phyloP scores from a whole-genome alignment of 1,284 basidiomycete species.

The Marasmius oreades region DNA sequence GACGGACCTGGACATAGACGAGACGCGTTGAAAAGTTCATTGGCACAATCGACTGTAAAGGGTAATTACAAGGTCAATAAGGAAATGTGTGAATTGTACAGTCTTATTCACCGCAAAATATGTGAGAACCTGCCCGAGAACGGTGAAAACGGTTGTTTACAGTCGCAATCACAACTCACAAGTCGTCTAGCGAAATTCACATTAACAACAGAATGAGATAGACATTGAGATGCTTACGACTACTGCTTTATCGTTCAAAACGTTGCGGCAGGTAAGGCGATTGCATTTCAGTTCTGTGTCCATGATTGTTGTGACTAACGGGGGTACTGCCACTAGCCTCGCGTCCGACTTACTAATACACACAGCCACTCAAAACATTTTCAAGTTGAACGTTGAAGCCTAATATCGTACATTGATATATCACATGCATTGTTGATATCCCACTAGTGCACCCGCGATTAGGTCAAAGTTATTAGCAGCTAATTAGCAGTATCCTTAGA shows the following conservation, averaged over 20 bases:
- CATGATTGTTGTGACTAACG: constrained; percentile 25
- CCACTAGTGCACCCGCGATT: not conserved
- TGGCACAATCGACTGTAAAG: constrained; percentile 72
- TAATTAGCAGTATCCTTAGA: too few species aligned
- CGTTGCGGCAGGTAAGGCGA: constrained; percentile 62
- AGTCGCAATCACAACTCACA: constrained; percentile 35
- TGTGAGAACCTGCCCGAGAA: constrained; percentile 59
- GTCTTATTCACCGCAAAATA: constrained; percentile 65
- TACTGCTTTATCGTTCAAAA: constrained; percentile 72
- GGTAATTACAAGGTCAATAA: constrained; percentile 8
- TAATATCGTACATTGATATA: not conserved
- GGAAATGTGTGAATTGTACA: not conserved
- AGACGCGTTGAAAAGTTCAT: constrained; percentile 72
- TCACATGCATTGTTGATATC: not conserved
- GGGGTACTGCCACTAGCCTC: not conserved
- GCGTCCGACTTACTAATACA: too few species aligned
- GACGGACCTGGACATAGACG: constrained; percentile 69
- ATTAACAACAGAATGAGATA: not conserved
- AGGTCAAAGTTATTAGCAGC: too few species aligned
- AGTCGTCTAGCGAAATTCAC: constrained; percentile 35
- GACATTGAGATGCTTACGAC: constrained; percentile 51
- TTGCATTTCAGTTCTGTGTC: constrained; percentile 71
- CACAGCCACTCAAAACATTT: not conserved
- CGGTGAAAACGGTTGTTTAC: too few species aligned
- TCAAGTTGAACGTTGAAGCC: not conserved